Percentiles rank a stretch among this genome's conserved stretches.
phyloP scores from a whole-genome alignment of 768 basidiomycete genomes.

The Leccinum longicurvipes region DNA sequence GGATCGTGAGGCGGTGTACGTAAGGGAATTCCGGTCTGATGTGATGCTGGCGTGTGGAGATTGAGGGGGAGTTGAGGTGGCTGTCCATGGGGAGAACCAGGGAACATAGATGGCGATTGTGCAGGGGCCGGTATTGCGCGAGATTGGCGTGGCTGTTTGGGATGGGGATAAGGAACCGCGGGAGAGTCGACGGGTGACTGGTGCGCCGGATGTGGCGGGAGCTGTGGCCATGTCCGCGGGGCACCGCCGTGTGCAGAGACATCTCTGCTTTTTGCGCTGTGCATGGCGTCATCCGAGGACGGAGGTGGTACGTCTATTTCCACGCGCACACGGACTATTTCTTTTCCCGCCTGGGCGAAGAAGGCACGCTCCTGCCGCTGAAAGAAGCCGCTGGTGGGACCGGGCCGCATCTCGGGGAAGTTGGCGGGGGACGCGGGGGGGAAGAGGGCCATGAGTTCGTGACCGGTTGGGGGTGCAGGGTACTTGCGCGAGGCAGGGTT shows the following conservation, averaged over 20 bases:
- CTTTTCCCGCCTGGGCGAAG: conserved; percentile 74
- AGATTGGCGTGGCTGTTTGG: conserved; percentile 32
- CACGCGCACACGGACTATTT: conserved; percentile 71
- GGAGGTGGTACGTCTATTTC: conserved; percentile 54
- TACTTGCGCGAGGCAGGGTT: conserved; percentile 54
- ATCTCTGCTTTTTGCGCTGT: conserved; percentile 29
- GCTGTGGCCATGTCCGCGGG: conserved; percentile 31
- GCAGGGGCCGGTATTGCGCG: conserved; percentile 21
- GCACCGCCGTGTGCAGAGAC: conserved; percentile 20
- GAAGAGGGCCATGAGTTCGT: conserved; percentile 84
- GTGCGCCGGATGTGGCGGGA: conserved; percentile 31
- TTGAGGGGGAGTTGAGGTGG: conserved; percentile 33
- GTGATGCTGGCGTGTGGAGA: conserved; percentile 29
- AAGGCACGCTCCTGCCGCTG: conserved; percentile 75
- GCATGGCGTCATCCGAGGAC: conserved; percentile 11
- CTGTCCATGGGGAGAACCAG: conserved; percentile 31
- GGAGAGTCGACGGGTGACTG: conserved; percentile 27
- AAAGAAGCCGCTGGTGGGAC: conserved; percentile 72
- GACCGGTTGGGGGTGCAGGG: conserved; percentile 75
- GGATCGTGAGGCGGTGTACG: conserved; percentile 49
- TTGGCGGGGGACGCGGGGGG: conserved; percentile 63
- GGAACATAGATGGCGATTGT: conserved; percentile 28
- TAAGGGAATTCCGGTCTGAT: conserved; percentile 28
- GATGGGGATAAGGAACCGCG: conserved; percentile 35
- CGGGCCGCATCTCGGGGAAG: conserved; percentile 53